Evolutionary conservation across 352 stramenopile genomes (phyloP).

Genomic region (Phytophthora litchii): DNA sequence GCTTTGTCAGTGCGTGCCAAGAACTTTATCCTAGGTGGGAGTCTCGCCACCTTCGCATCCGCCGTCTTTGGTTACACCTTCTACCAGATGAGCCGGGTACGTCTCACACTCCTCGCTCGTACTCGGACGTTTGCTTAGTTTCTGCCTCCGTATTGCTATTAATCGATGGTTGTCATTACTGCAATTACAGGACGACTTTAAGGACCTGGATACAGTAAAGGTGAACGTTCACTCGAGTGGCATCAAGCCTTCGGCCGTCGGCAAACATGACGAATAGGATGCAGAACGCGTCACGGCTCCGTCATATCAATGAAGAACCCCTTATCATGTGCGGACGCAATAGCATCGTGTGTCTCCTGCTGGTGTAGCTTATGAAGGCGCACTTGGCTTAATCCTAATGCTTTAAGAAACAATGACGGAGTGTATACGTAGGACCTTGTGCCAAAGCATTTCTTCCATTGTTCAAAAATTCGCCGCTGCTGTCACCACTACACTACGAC

Average conservation of each 20-base stretch:
- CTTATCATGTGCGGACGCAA: too few relatives aligned
- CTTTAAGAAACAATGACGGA: background rate
- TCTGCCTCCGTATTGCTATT: too few relatives aligned
- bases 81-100: slow-evolving; percentile 83
- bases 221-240: slow-evolving; percentile 84
- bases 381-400: background rate
- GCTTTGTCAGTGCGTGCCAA: slow-evolving; percentile 71
- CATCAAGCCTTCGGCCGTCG: slow-evolving; percentile 65
- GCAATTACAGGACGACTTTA: slow-evolving; percentile 73
- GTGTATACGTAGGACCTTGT: slow-evolving; percentile 2
- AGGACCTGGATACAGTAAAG: slow-evolving; percentile 78
- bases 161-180: background rate
- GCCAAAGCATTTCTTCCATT: background rate
- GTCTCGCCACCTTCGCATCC: slow-evolving; percentile 66
- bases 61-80: slow-evolving; percentile 82
- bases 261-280: slow-evolving; percentile 51
- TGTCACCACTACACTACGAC: too few relatives aligned
- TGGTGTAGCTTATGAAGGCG: background rate
- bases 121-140: background rate
- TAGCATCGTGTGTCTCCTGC: background rate
- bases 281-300: background rate
- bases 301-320: background rate
- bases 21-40: slow-evolving; percentile 76
- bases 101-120: background rate
- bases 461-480: too few relatives aligned